phyloP scores from a whole-genome alignment of 441 rosid species.

The Manihot esculenta region DNA sequence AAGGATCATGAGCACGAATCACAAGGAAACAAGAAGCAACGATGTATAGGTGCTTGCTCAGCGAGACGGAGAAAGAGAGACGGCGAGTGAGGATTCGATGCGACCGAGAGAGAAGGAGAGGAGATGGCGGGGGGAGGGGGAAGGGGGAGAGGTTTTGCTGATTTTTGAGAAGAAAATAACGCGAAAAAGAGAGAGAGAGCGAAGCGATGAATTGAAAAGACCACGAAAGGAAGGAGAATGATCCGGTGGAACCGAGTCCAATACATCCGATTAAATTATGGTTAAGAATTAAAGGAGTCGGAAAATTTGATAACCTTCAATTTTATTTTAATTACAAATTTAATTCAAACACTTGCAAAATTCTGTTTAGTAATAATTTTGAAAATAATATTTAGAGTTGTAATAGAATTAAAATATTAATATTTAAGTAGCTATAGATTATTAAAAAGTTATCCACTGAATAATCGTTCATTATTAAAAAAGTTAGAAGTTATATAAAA shows the following conservation, averaged over 20 bases:
- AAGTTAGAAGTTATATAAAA: too few relatives aligned
- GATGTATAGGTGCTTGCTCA: not conserved
- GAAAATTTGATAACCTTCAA: too few relatives aligned
- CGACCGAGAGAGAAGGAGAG: constrained; percentile 23
- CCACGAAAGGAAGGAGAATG: constrained; percentile 1
- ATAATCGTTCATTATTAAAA: too few relatives aligned
- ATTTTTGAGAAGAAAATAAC: not conserved
- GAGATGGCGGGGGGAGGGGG: not conserved
- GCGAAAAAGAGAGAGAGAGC: not conserved
- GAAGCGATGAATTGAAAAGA: not conserved
- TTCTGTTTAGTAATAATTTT: too few relatives aligned
- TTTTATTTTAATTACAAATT: not conserved
- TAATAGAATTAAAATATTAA: too few relatives aligned
- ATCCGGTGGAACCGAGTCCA: constrained; percentile 1
- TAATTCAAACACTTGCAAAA: too few relatives aligned
- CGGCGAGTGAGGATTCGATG: constrained; percentile 7
- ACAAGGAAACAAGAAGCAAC: not conserved
- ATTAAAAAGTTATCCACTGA: too few relatives aligned
- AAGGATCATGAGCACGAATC: constrained; percentile 20
- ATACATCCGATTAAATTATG: not conserved
- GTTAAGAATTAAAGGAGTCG: not conserved
- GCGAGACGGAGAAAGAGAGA: not conserved
- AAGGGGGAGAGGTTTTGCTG: not conserved
- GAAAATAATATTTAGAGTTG: too few relatives aligned
- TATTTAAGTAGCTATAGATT: too few relatives aligned